Percentiles rank a stretch among this genome's conserved stretches.
Evolutionary conservation across 2,329 filamentous ascomycete genomes (phyloP).

Genomic region (Aspergillus costaricaensis): DNA sequence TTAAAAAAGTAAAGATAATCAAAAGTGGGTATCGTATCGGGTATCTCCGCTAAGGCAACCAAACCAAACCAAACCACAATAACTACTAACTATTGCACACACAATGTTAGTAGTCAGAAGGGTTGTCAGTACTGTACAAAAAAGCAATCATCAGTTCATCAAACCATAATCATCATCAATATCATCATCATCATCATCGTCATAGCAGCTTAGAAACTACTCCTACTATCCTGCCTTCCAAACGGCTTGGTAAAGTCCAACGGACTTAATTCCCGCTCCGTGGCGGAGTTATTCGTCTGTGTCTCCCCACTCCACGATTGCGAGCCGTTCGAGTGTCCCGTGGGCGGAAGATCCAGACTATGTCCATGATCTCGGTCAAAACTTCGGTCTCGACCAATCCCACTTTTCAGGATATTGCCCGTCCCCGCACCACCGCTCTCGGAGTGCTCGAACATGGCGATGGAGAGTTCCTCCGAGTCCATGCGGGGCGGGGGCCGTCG

Average conservation of each 20-base stretch:
- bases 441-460: constrained; percentile 43
- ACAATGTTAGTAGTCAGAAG: no score
- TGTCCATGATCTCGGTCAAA: no score
- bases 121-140: background rate
- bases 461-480: constrained; percentile 40
- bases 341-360: constrained; percentile 8
- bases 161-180: background rate
- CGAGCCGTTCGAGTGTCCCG: constrained; percentile 28
- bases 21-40: background rate
- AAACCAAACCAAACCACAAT: background rate
- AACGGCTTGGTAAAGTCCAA: constrained; percentile 4
- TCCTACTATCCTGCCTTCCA: background rate
- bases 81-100: no score
- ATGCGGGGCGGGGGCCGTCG: constrained; percentile 34
- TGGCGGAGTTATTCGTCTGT: constrained; percentile 20
- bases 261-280: constrained; percentile 3
- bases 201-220: background rate
- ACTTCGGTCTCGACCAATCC: no score
- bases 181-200: background rate
- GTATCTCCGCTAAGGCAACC: background rate
- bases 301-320: constrained; percentile 36
- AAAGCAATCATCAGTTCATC: background rate
- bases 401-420: background rate
- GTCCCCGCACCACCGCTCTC: background rate
- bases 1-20: background rate